These are phyloP conservation scores for Acidiella bohemica DNA, from an alignment of 495 filamentous ascomycete genomes.

Conservation along the genomic window DNA sequence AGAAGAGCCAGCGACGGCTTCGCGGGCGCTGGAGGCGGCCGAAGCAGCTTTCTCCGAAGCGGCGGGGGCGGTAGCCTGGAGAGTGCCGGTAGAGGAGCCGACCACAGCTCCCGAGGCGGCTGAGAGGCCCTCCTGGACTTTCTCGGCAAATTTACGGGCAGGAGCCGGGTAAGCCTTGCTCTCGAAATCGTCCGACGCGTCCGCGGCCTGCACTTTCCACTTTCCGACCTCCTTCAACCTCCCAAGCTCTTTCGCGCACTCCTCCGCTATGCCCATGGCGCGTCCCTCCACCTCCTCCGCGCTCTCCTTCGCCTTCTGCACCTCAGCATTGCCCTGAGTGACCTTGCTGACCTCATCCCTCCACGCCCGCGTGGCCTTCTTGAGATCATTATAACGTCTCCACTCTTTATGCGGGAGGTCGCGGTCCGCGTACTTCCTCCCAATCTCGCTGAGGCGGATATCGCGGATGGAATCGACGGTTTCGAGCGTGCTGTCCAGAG, in stretches of 20 bases:
- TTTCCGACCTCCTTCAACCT: conserved; percentile 70
- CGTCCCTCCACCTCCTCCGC: conserved; percentile 55
- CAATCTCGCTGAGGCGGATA: conserved; percentile 83
- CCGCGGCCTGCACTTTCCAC: conserved; percentile 72
- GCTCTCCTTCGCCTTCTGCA: conserved; percentile 54
- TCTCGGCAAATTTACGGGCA: conserved; percentile 31
- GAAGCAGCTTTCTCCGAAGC: background rate
- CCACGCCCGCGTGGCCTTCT: conserved; percentile 74
- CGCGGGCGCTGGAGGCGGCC: background rate
- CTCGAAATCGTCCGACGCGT: conserved; percentile 64
- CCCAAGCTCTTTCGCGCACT: conserved; percentile 68
- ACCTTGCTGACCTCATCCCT: conserved; percentile 60
- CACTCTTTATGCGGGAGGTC: conserved; percentile 96
- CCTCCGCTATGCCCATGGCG: conserved; percentile 68
- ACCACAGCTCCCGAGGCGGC: conserved; percentile 31
- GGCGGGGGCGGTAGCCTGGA: conserved; percentile 17
- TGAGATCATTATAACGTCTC: conserved; percentile 78
- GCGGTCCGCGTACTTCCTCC: conserved; percentile 96
- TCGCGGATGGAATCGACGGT: conserved; percentile 77
- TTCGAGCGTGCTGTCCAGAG: conserved; percentile 66
- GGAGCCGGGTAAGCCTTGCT: conserved; percentile 38
- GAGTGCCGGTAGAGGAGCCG: conserved; percentile 23
- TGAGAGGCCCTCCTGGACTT: conserved; percentile 31
- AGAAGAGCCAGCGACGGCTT: conserved; percentile 2
- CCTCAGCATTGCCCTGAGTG: conserved; percentile 55